These are phyloP conservation scores for Huntiella decipiens DNA, from an alignment of 2,329 filamentous ascomycete species.

Conservation along the genomic window DNA sequence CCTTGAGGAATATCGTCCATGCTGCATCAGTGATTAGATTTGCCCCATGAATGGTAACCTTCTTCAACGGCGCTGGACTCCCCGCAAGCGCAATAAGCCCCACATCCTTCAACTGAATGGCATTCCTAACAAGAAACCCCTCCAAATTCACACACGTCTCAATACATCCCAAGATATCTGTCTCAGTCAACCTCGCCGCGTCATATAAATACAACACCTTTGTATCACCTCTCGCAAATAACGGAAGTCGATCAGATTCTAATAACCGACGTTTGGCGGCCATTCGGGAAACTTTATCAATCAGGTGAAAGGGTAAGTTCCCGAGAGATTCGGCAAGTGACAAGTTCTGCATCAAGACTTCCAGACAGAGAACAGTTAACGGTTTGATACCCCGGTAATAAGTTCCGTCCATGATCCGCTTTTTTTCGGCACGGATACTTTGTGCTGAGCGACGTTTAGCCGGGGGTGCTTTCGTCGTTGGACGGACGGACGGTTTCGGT, in stretches of 20 bases:
- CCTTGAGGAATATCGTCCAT: slow-evolving; percentile 52
- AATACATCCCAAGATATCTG: slow-evolving; percentile 69
- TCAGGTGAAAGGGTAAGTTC: slow-evolving; percentile 32
- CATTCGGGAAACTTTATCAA: slow-evolving; percentile 40
- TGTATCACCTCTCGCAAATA: slow-evolving; percentile 35
- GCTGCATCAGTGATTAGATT: slow-evolving; percentile 63
- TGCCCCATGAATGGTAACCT: slow-evolving; percentile 62
- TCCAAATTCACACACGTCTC: slow-evolving; percentile 51
- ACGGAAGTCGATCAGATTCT: slow-evolving; percentile 31
- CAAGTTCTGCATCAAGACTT: slow-evolving; percentile 43
- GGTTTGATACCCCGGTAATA: slow-evolving; percentile 47
- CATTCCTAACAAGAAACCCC: slow-evolving; percentile 58
- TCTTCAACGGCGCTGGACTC: slow-evolving; percentile 48
- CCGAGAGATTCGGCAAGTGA: slow-evolving; percentile 43
- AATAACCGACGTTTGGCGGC: slow-evolving; percentile 42
- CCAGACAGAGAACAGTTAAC: slow-evolving; percentile 43
- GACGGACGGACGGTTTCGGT: too few species aligned
- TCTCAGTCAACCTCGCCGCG: slow-evolving; percentile 43
- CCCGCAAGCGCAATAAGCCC: slow-evolving; percentile 66
- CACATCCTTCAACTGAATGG: slow-evolving; percentile 77
- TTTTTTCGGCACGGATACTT: slow-evolving; percentile 34
- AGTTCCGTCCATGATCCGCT: slow-evolving; percentile 63
- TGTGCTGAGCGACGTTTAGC: slow-evolving; percentile 22
- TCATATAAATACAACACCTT: slow-evolving; percentile 39
- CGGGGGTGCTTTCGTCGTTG: too few species aligned